Evolutionary conservation across 441 rosid genomes (phyloP).

Genomic region (Populus trichocarpa): DNA sequence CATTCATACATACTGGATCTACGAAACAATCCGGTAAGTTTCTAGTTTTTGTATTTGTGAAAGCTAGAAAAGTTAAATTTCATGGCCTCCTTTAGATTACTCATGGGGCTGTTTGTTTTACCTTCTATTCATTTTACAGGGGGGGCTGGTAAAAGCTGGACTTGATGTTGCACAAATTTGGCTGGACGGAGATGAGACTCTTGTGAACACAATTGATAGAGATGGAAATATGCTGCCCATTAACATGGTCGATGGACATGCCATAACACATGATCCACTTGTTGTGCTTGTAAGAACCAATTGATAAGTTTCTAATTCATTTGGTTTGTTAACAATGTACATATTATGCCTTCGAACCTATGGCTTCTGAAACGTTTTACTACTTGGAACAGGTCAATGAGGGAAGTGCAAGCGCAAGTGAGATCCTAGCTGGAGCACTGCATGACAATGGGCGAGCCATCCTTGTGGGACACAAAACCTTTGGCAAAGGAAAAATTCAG

Average conservation of each 20-base stretch:
- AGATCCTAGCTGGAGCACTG: conserved; percentile 88
- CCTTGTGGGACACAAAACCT: conserved; percentile 82
- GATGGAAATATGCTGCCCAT: conserved; percentile 73
- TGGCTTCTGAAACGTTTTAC: background rate
- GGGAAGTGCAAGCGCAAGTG: conserved; percentile 96
- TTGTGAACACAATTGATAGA: conserved; percentile 78
- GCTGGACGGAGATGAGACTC: conserved; percentile 90
- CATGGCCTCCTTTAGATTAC: conserved; percentile 1
- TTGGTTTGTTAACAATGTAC: background rate
- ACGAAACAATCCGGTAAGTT: conserved; percentile 76
- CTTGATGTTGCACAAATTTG: conserved; percentile 89
- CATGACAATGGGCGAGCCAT: conserved; percentile 90
- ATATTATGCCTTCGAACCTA: background rate
- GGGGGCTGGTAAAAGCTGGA: conserved; percentile 92
- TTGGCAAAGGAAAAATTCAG: conserved; percentile 93
- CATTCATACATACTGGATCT: conserved; percentile 78
- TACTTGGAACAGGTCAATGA: conserved; percentile 62
- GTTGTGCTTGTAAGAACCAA: conserved; percentile 72
- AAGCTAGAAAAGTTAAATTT: background rate
- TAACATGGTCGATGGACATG: conserved; percentile 73
- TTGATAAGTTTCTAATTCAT: background rate
- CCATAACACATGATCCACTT: conserved; percentile 79
- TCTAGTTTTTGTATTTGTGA: background rate
- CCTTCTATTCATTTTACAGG: conserved; percentile 37
- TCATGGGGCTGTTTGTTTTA: background rate